phyloP scores from a whole-genome alignment of 2,329 filamentous ascomycete species.

The Pseudocercospora vitis region DNA sequence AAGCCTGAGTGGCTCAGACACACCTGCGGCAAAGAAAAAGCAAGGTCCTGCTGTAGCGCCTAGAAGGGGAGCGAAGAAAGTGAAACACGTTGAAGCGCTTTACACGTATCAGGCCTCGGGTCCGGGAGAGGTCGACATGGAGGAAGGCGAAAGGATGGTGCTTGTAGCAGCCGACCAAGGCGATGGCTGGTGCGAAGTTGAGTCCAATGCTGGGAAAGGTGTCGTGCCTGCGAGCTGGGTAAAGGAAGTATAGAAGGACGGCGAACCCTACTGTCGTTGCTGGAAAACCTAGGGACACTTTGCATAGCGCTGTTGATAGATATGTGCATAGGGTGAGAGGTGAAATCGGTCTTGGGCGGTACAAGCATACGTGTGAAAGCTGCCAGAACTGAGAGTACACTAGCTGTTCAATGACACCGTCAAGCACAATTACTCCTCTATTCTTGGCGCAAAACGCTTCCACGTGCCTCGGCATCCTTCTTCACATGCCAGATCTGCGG shows the following conservation, averaged over 20 bases:
- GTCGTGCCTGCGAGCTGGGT: constrained; percentile 96
- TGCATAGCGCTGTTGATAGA: too few species aligned
- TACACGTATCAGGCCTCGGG: constrained; percentile 89
- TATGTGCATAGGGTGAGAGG: too few species aligned
- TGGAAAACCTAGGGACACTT: too few species aligned
- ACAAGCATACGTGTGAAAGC: too few species aligned
- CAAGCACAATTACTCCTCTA: neutral
- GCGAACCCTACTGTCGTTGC: too few species aligned
- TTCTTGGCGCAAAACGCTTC: neutral
- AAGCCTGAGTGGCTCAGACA: constrained; percentile 59
- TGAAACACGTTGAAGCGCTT: constrained; percentile 87
- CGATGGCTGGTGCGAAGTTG: constrained; percentile 96
- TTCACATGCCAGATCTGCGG: constrained; percentile 11
- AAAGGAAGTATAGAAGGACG: constrained; percentile 62
- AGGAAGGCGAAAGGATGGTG: constrained; percentile 87
- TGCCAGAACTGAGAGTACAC: too few species aligned
- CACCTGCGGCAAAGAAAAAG: constrained; percentile 61
- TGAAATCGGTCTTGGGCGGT: too few species aligned
- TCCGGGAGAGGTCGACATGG: constrained; percentile 85
- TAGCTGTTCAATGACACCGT: neutral
- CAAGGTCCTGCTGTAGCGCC: constrained; percentile 91
- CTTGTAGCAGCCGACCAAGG: constrained; percentile 83
- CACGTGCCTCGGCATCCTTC: constrained; percentile 12
- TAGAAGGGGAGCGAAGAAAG: constrained; percentile 64
- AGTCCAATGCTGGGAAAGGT: constrained; percentile 72